A percentile compares a stretch with the other conserved stretches of the same genome.
Evolutionary conservation across 495 filamentous ascomycete genomes (phyloP).

Genomic region (Apodospora peruviana): DNA sequence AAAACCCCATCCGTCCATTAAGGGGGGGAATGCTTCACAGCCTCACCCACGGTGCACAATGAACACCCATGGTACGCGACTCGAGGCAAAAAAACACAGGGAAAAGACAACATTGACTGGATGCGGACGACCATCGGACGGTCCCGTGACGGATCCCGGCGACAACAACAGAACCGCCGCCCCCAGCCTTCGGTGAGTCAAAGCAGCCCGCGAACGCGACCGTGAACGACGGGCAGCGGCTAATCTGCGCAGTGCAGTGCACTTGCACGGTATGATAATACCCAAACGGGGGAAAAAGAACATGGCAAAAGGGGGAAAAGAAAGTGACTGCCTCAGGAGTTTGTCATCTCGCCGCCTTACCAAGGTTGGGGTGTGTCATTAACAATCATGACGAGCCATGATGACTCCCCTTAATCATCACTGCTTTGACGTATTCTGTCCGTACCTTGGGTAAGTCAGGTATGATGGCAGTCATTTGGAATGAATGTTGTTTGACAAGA

Average conservation of each 20-base stretch:
- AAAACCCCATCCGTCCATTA: too few species aligned
- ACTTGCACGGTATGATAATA: not conserved
- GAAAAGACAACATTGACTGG: not conserved
- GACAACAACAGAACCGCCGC: not conserved
- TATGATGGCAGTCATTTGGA: not conserved
- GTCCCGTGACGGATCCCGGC: not conserved
- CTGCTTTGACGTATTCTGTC: not conserved
- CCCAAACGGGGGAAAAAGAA: too few species aligned
- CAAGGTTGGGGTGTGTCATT: not conserved
- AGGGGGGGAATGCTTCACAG: too few species aligned
- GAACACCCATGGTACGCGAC: not conserved
- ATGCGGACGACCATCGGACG: not conserved
- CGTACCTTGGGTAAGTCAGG: not conserved
- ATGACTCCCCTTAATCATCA: too few species aligned
- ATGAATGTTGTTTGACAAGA: not conserved
- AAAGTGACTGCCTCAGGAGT: not conserved
- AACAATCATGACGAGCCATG: too few species aligned
- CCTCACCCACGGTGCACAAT: too few species aligned
- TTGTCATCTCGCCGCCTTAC: not conserved
- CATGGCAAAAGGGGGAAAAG: too few species aligned
- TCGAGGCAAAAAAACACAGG: not conserved
- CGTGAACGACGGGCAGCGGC: not conserved
- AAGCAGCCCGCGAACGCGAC: not conserved
- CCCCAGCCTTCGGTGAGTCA: not conserved
- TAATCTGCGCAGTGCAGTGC: not conserved